Base-by-base conservation (phyloP, 257 asterid species). In the Catharanthus roseus region DNA sequence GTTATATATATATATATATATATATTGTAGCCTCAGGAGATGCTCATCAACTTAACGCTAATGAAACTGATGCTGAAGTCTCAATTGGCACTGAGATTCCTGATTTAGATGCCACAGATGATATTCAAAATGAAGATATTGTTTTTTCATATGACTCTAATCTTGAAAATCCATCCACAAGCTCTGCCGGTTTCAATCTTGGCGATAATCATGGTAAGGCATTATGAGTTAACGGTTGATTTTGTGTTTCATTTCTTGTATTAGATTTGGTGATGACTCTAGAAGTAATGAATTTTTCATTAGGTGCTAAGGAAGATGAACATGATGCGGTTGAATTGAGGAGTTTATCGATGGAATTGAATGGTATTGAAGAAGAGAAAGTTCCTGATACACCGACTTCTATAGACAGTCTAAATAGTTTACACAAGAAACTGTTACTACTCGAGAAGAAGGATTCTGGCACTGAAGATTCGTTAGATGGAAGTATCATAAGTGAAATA, bases 61-160 rank as follows among this genome's bases (percentile, higher is more conserved):
- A 77, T 78, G 97, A 86, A 84, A 85, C 85, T 74, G 99, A 89
- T 80, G 87, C 90, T 74, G 96, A 92, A 71, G 96, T 92, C 81
- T 95, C 92, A 51, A 92, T 92, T 72, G 99, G 97, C 70, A 92
- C 96, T 36, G 98, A 92, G 74, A 95, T 95, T 82, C 99, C 97
- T 44, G 97, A 88, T 82, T 76, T 92, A 77, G 88, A 92, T 75
- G 73, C 82, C 57, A 74, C 87, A 67, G 92, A 86, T 72, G 96
- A 88, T 74, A 53, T 86, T 65, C 88, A 82, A 75, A 77, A 67
- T 65, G 78, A 79, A 56, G 87, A 80, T 36, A 70, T 74, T 60
- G 60, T 64, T 65, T 73, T 64, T 72, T 69, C 86, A 21, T 67
- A 58, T 73, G 82, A 80, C 44, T 71, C 62, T 82, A 69, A 65